Percentiles rank a stretch among this genome's conserved stretches.
These are phyloP conservation scores for Eragrostis nindensis DNA, from an alignment of 176 grass and related monocot genomes.

Conservation along the genomic window DNA sequence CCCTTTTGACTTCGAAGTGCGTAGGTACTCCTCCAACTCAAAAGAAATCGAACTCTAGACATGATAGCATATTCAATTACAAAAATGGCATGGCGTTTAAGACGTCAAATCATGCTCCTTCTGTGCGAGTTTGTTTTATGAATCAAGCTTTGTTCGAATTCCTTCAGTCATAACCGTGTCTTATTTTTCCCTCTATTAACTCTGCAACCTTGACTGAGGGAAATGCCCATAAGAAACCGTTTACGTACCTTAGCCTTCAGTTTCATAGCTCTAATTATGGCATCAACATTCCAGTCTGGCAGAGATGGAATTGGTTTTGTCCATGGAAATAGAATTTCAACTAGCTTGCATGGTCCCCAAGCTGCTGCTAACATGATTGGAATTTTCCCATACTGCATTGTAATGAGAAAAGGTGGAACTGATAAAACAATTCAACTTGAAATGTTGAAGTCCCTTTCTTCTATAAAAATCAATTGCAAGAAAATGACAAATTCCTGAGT, in stretches of 20 bases:
- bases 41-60: neutral
- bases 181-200: neutral
- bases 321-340: constrained; percentile 51
- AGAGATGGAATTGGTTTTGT: constrained; percentile 41
- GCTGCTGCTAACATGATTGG: constrained; percentile 40
- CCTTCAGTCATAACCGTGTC: neutral
- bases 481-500: neutral
- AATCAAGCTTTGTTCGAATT: neutral
- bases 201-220: neutral
- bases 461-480: neutral
- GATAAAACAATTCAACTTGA: constrained; percentile 1
- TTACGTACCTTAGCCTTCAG: neutral
- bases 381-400: constrained; percentile 19
- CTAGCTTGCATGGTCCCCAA: constrained; percentile 29
- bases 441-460: neutral
- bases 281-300: constrained; percentile 29
- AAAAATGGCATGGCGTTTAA: neutral
- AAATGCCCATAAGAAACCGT: neutral
- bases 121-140: neutral
- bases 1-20: neutral
- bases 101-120: neutral
- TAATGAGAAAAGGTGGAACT: constrained; percentile 8
- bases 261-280: neutral
- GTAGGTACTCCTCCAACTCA: neutral
- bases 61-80: neutral